Percentiles rank a stretch among this genome's conserved stretches.
Conservation (phyloP, 2,329 filamentous ascomycete genomes). For the Calonectria leucothoes region DNA sequence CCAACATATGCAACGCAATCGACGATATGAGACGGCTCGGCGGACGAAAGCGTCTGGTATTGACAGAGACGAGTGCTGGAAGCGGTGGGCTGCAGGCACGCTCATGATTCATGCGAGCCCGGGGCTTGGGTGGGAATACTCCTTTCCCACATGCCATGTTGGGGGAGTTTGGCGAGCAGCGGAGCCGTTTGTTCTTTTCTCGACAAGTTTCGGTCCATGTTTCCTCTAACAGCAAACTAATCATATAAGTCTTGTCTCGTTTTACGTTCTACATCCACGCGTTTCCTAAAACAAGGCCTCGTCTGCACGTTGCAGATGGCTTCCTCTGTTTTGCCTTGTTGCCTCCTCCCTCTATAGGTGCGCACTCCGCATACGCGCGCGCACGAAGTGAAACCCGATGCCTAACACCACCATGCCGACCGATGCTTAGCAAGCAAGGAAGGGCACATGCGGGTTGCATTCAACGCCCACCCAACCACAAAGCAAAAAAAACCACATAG, state of each 20-base stretch:
- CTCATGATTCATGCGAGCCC: conserved; percentile 12
- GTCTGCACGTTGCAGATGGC: background rate
- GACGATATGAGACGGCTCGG: conserved; percentile 11
- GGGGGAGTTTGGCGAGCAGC: background rate
- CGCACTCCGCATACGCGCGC: background rate
- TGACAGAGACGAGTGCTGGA: background rate
- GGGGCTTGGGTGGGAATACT: background rate
- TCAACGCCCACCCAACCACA: background rate
- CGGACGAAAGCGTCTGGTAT: background rate
- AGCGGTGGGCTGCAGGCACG: conserved; percentile 8
- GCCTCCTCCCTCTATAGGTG: conserved; percentile 19
- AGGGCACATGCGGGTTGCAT: background rate
- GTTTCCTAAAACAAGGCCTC: background rate
- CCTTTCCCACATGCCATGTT: background rate
- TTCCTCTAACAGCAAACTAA: conserved; percentile 12
- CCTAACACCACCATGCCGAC: background rate
- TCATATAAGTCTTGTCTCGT: conserved; percentile 17
- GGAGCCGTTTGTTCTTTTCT: background rate
- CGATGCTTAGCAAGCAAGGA: background rate
- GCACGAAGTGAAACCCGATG: conserved; percentile 14
- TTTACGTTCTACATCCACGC: background rate
- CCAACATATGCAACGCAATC: conserved; percentile 19
- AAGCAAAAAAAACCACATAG: background rate
- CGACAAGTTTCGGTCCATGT: conserved; percentile 10
- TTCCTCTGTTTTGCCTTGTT: background rate